Percentiles rank a stretch among this genome's conserved stretches.
Evolutionary conservation across 2,329 filamentous ascomycete genomes (phyloP).

Genomic region (Fusarium metavorans): DNA sequence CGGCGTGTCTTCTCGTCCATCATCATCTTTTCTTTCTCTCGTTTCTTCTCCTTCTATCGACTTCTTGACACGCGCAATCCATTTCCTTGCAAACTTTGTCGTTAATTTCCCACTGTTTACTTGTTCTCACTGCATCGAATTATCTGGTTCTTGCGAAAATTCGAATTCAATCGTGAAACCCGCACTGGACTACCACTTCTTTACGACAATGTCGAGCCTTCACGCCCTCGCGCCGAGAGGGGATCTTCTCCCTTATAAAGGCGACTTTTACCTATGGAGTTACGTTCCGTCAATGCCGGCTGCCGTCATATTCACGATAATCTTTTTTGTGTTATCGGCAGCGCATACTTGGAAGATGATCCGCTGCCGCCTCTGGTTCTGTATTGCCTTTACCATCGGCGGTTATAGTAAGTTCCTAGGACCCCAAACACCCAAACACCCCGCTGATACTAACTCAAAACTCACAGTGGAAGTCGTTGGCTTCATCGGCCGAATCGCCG

Average conservation of each 20-base stretch:
- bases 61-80: no score
- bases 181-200: neutral
- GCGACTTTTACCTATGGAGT: slow-evolving; percentile 47
- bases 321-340: slow-evolving; percentile 55
- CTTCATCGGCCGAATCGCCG: slow-evolving; percentile 45
- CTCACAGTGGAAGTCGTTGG: slow-evolving; percentile 53
- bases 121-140: no score
- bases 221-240: neutral
- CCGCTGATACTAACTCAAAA: slow-evolving; percentile 20
- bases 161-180: neutral
- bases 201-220: neutral
- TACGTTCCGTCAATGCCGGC: slow-evolving; percentile 56
- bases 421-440: neutral
- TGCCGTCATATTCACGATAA: slow-evolving; percentile 54
- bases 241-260: slow-evolving; percentile 22
- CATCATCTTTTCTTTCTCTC: no score
- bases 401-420: slow-evolving; percentile 48
- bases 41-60: no score
- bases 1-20: no score
- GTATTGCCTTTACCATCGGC: slow-evolving; percentile 55
- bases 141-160: no score
- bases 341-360: slow-evolving; percentile 54
- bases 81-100: no score
- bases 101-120: no score
- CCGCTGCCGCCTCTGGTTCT: slow-evolving; percentile 59